Percentiles rank a stretch among this genome's conserved stretches.
Evolutionary conservation across 179 eudicot genomes (phyloP).

Genomic region (Monotropa hypopitys): DNA sequence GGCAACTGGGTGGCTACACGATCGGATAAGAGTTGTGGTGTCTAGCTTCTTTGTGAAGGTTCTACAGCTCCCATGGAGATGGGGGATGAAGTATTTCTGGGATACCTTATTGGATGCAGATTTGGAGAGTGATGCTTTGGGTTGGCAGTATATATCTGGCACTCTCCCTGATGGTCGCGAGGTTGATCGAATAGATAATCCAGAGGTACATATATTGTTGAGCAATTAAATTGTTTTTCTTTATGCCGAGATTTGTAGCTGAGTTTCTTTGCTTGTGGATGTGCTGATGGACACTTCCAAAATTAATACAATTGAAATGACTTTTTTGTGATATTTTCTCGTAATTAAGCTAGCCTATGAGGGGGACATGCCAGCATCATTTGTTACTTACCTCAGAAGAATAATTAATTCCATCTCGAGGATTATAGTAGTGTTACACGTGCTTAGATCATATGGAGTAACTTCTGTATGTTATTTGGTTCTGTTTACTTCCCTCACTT

Average conservation of each 20-base stretch:
- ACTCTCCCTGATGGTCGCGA: slow-evolving; percentile 90
- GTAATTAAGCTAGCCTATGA: background rate
- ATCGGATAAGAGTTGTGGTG: slow-evolving; percentile 89
- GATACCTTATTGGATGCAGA: slow-evolving; percentile 96
- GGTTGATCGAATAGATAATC: slow-evolving; percentile 84
- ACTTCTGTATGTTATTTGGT: background rate
- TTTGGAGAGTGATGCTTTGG: slow-evolving; percentile 97
- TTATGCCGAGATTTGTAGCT: background rate
- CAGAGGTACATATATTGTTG: slow-evolving; percentile 45
- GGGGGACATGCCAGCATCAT: background rate
- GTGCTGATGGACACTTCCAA: background rate
- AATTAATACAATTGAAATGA: background rate
- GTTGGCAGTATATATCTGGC: slow-evolving; percentile 97
- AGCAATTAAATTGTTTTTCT: background rate
- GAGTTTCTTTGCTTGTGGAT: background rate
- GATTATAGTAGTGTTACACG: background rate
- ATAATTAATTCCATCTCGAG: background rate
- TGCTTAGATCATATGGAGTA: background rate
- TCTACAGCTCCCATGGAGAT: slow-evolving; percentile 93
- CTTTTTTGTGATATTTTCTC: background rate
- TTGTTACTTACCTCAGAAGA: background rate
- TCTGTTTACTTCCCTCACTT: background rate
- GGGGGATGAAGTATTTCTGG: slow-evolving; percentile 99
- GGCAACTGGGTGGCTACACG: slow-evolving; percentile 99
- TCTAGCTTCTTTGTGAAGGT: slow-evolving; percentile 97